Evolutionary conservation across 1,139 yeast genomes (phyloP), one percentile per base, ranked within the genome.

Genomic region (Pichiaceae sp.): DNA sequence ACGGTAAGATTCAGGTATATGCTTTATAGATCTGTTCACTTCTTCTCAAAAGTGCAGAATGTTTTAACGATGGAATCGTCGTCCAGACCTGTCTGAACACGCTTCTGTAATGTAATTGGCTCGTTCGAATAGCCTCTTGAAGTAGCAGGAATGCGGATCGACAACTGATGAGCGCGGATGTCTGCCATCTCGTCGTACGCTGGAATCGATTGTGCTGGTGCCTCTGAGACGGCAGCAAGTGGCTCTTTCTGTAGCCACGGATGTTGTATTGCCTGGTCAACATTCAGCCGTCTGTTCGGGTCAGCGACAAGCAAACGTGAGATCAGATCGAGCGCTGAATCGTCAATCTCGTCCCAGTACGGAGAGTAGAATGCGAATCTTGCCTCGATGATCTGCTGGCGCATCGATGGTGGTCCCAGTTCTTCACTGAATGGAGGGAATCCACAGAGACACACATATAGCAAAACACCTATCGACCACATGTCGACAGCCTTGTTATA

Each of bases 371-470:
- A 82, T 1, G 87, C 87, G 58, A 68, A 81, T 44, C 68, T 70
- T 0, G 82, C 91, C 20, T 63, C 60, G 15, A 78, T 51, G 34
- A 82, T 82, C 54, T 82, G 93, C 37, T 81, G 85, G 46, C 75
- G 71, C 84, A 82, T 78, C 29, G 70, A 66, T 5, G 91, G 91
- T 6, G 93, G 93, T 0, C 79, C 89, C 38, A 82, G 56, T 46
- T 82, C 91, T 38, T 82, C 91, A 52, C 86, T 78, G 50, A 83
- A 83, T 0, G 94, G 94, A 3, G 91, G 93, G 48, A 83, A 83
- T 1, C 94, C 94, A 55, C 87, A 81, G 14, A 83, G 62, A 52
- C 91, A 80, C 3, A 82, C 87, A 44, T 82, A 82, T 12, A 82
- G 55, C 32, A 82, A 64, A 1, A 82, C 89, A 2, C 93, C 93